Base-by-base conservation (phyloP, 345 rosid genomes). In the Populus simonii region DNA sequence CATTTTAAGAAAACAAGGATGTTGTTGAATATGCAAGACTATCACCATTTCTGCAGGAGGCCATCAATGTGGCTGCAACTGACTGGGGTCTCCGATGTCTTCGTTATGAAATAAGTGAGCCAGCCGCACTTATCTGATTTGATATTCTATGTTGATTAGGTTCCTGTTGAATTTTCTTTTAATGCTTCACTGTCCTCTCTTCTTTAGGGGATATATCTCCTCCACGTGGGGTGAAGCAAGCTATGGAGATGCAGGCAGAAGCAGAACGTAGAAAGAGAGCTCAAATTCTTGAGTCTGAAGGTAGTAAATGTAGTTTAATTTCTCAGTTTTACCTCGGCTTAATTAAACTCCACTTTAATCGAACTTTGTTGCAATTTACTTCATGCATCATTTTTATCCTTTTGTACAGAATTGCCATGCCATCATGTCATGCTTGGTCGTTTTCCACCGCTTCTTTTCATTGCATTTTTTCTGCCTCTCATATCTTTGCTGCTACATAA, bases 211-310 rank as follows among this genome's bases (percentile, higher is more conserved):
- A 92, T 84, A 94, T 96, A 86, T 88, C 92, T 86, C 98, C 98
- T 31, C 99, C 98, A 71, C 85, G 88, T 65, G 97, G 97, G 78
- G 93, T 96, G 83, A 88, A 90, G 82, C 88, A 78, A 77, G 99
- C 99, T 79, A 96, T 96, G 99, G 99, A 94, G 86, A 91, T 92
- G 98, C 99, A 96, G 82, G 98, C 97, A 80, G 99, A 96, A 87
- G 99, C 98, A 70, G 98, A 96, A 76, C 97, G 96, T 79, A 96
- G 86, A 82, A 92, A 85, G 87, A 89, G 98, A 86, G 97, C 98
- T 77, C 97, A 89, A 85, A 85, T 96, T 82, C 93, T 94, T 59
- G 94, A 96, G 73, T 92, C 99, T 74, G 98, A 94, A 92, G 90
- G 89, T 87, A 70, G 47, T 72, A 72, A 35, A 20, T 53, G 38